Evolutionary conservation across 495 filamentous ascomycete species (phyloP), one percentile per base, ranked within the genome.

Genomic region (Friedmanniomyces simplex): DNA sequence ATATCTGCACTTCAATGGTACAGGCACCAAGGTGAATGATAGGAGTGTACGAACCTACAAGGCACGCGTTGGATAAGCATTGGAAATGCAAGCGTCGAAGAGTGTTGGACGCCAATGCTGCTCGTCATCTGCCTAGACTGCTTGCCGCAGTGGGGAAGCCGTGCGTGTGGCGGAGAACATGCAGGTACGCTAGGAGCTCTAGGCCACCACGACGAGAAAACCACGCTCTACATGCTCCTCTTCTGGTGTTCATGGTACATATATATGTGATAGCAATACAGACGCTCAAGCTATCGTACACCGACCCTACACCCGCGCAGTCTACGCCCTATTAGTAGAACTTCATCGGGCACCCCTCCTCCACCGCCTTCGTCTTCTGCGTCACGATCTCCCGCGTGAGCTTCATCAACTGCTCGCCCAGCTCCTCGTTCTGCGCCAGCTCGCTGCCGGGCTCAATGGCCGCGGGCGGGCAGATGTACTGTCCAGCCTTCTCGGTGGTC

Each of bases 391-490:
- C 74, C 63, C 73, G 69, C 42, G 82, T 84, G 67, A 86, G 65
- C 59, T 75, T 73, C 82, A 86, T 86, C 71, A 86, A 46, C 16
- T 67, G 67, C 65, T 84, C 82, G 0, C 65, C 76, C 50, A 86
- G 60, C 48, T 69, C 69, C 42, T 78, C 73, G 57, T 81, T 71
- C 60, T 79, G 76, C 39, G 78, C 69, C 62, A 82, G 26, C 20
- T 71, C 68, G 45, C 69, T 82, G 20, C 80, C 81, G 10, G 60
- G 34, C 66, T 86, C 82, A 10, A 74, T 71, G 14, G 81, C 76
- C 5, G 80, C 80, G 3, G 80, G 81, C 22, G 82, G 77, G 58
- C 82, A 84, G 48, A 86, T 79, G 61, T 82, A 85, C 68, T 82
- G 68, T 0, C 82, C 81, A 22, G 71, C 77, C 28, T 78, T 70